A percentile compares a stretch with the other conserved stretches of the same genome.
Evolutionary conservation across 2,329 filamentous ascomycete species (phyloP).

Genomic region (Pyricularia sp.): DNA sequence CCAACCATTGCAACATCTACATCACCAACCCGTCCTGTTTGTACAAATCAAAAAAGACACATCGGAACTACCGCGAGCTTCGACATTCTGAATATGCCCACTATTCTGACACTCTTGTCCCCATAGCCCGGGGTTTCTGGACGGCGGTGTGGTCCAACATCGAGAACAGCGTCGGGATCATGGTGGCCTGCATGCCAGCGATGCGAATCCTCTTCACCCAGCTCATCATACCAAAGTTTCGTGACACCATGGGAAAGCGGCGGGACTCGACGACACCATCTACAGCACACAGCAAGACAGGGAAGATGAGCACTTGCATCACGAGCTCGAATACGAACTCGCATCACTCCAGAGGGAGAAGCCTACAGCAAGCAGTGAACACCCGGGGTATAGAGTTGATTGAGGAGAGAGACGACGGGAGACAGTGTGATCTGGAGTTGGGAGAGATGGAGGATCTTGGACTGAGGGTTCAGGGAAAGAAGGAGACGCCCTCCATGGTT

Average conservation of each 20-base stretch:
- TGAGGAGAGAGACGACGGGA: neutral
- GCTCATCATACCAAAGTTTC: neutral
- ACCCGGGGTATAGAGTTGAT: neutral
- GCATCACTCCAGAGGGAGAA: neutral
- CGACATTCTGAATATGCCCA: neutral
- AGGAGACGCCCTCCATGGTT: neutral
- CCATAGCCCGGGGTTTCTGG: neutral
- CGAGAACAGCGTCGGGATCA: constrained; percentile 20
- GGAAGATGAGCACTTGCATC: neutral
- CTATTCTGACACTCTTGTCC: neutral
- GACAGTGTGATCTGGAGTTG: neutral
- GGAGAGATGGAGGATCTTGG: neutral
- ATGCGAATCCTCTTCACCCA: constrained; percentile 8
- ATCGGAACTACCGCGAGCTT: constrained; percentile 15
- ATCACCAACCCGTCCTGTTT: neutral
- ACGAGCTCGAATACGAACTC: neutral
- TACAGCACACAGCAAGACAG: neutral
- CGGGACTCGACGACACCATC: neutral
- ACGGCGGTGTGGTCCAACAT: constrained; percentile 18
- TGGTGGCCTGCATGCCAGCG: constrained; percentile 20
- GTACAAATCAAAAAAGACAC: constrained; percentile 15
- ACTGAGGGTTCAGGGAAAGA: neutral
- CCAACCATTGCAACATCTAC: neutral
- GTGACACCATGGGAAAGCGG: neutral
- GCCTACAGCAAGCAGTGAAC: neutral